Evolutionary conservation across 1,284 basidiomycete genomes (phyloP).

Genomic region (Heterobasidion occidentale): DNA sequence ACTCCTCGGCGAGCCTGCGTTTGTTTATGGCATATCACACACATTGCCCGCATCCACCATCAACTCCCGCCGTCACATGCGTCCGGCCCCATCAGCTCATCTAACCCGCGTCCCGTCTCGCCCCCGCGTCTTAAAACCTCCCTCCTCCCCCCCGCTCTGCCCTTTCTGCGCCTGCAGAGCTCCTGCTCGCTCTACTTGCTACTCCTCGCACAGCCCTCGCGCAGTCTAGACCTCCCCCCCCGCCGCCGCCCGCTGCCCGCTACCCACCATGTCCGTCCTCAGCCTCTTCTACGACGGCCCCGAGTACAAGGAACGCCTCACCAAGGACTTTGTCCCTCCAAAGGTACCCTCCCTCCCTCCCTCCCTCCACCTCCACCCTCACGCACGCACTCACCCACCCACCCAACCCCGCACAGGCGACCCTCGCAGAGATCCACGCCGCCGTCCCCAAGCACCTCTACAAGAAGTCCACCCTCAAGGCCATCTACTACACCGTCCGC

Average conservation of each 20-base stretch:
- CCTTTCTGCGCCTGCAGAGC: too few species aligned
- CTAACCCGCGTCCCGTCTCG: too few species aligned
- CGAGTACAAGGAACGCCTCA: neutral
- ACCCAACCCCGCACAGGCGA: slow-evolving; percentile 19
- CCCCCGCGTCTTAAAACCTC: too few species aligned
- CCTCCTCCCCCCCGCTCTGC: too few species aligned
- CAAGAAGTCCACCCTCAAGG: slow-evolving; percentile 56
- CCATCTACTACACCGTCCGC: slow-evolving; percentile 48
- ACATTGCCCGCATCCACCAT: too few species aligned
- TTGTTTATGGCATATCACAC: too few species aligned
- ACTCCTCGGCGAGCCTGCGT: too few species aligned
- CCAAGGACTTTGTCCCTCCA: neutral
- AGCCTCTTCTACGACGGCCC: neutral
- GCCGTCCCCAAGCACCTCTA: slow-evolving; percentile 58
- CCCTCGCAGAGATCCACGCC: slow-evolving; percentile 36
- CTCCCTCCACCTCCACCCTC: too few species aligned
- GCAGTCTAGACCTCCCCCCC: neutral
- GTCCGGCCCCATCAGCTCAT: too few species aligned
- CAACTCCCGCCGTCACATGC: too few species aligned
- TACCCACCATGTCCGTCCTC: neutral
- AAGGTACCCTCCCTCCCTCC: neutral
- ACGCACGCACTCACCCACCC: too few species aligned
- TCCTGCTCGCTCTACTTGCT: neutral
- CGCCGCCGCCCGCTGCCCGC: too few species aligned
- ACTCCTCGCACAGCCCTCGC: neutral